phyloP scores from a whole-genome alignment of 371 early-diverging fungal genomes.

The Batkoa obscura region DNA sequence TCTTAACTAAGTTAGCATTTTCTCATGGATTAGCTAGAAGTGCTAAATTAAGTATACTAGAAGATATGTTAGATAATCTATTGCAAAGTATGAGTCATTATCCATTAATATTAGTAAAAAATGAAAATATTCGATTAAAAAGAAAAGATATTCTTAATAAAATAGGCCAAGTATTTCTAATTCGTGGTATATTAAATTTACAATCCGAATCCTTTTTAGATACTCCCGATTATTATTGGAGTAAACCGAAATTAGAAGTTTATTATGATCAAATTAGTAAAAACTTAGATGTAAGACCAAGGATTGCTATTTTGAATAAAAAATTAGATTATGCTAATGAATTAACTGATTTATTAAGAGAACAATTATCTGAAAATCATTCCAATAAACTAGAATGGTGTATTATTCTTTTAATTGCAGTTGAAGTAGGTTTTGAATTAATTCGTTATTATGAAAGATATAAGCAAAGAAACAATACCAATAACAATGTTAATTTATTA shows the following conservation, averaged over 20 bases:
- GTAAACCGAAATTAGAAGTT: background rate
- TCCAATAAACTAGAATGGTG: constrained; percentile 4
- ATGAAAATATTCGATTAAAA: background rate
- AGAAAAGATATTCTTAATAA: constrained; percentile 2
- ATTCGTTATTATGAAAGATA: background rate
- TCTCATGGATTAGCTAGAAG: constrained; percentile 4
- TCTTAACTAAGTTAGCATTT: constrained; percentile 2
- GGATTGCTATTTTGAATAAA: constrained; percentile 4
- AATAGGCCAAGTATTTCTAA: constrained; percentile 1
- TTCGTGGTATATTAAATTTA: constrained; percentile 2
- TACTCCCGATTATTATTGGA: constrained; percentile 6
- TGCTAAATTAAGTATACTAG: background rate
- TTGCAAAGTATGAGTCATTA: constrained; percentile 3
- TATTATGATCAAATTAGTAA: background rate
- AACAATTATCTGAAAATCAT: constrained; percentile 2
- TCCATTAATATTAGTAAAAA: background rate
- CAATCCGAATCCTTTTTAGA: constrained; percentile 6
- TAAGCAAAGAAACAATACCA: too few relatives aligned
- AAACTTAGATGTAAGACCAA: constrained; percentile 3
- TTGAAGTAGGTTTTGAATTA: constrained; percentile 3
- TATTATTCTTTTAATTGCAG: constrained; percentile 1
- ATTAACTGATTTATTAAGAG: background rate
- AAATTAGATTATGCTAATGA: constrained; percentile 6
- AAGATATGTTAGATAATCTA: background rate
- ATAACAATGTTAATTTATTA: too few relatives aligned